A percentile compares a stretch with the other conserved stretches of the same genome.
These are phyloP conservation scores for Xylariaceae sp. DNA, from an alignment of 2,329 filamentous ascomycete species.

Conservation along the genomic window DNA sequence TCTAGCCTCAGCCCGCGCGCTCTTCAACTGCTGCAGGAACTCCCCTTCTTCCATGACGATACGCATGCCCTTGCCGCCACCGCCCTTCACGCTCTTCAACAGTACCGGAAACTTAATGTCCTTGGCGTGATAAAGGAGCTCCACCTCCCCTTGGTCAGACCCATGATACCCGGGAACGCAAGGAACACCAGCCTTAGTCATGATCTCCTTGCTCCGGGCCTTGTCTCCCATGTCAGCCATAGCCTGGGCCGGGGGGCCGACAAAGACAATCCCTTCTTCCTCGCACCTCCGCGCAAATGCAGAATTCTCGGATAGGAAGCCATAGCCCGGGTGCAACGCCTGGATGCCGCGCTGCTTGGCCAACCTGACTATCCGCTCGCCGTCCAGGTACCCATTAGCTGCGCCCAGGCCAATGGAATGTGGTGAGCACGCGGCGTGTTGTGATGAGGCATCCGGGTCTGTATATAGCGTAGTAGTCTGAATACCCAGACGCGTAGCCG, in stretches of 20 bases:
- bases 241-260: slow-evolving; percentile 80
- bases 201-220: slow-evolving; percentile 83
- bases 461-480: slow-evolving; percentile 93
- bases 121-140: slow-evolving; percentile 64
- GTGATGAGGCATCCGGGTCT: slow-evolving; percentile 78
- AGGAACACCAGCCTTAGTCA: slow-evolving; percentile 89
- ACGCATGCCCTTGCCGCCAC: slow-evolving; percentile 81
- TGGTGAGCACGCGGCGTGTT: slow-evolving; percentile 82
- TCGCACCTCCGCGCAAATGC: slow-evolving; percentile 83
- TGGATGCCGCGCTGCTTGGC: slow-evolving; percentile 83
- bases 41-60: slow-evolving; percentile 66
- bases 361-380: slow-evolving; percentile 83
- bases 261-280: slow-evolving; percentile 87
- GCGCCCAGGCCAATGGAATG: slow-evolving; percentile 80
- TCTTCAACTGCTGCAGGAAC: slow-evolving; percentile 65
- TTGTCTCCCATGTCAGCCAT: slow-evolving; percentile 69
- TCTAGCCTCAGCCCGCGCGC: slow-evolving; percentile 69
- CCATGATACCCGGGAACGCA: slow-evolving; percentile 97
- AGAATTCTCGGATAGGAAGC: slow-evolving; percentile 91
- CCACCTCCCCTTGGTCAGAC: slow-evolving; percentile 64
- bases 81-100: slow-evolving; percentile 75
- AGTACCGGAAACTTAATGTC: slow-evolving; percentile 67
- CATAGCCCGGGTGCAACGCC: slow-evolving; percentile 93
- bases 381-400: slow-evolving; percentile 85
- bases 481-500: slow-evolving; percentile 83